Percentiles rank a stretch among this genome's conserved stretches.
Conservation (phyloP, 441 rosid genomes). For the Croton laevigatus region DNA sequence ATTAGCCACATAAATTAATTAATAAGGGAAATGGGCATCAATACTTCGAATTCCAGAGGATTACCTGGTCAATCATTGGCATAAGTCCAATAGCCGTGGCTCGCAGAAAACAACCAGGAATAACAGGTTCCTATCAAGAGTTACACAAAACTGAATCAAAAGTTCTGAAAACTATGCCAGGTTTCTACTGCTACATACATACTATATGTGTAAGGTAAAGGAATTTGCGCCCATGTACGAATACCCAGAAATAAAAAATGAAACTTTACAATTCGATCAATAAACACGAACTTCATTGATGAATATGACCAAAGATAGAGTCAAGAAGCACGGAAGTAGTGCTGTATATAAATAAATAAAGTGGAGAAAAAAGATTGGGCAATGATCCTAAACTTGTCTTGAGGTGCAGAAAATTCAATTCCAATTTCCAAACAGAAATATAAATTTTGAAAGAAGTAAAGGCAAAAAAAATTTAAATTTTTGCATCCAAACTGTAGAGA, state of each 20-base stretch:
- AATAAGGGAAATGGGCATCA: neutral
- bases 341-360: neutral
- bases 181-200: neutral
- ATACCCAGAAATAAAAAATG: slow-evolving; percentile 6
- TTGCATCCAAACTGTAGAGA: too few species aligned
- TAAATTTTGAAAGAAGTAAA: too few species aligned
- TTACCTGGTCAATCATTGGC: slow-evolving; percentile 98
- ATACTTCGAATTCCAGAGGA: slow-evolving; percentile 8
- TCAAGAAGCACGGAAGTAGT: slow-evolving; percentile 8
- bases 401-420: too few species aligned
- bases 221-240: slow-evolving; percentile 6
- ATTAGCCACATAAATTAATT: slow-evolving; percentile 1
- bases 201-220: neutral
- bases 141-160: neutral
- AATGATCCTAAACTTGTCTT: slow-evolving; percentile 21
- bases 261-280: neutral
- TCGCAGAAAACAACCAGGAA: slow-evolving; percentile 92
- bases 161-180: neutral
- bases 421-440: too few species aligned
- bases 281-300: neutral
- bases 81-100: slow-evolving; percentile 94
- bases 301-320: neutral
- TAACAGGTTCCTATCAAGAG: slow-evolving; percentile 75
- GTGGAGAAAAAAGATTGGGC: neutral
- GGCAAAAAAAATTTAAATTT: too few species aligned